A percentile compares a stretch with the other conserved stretches of the same genome.
Conservation (phyloP, 177 flowering plant genomes). For the Vitis hybrid region DNA sequence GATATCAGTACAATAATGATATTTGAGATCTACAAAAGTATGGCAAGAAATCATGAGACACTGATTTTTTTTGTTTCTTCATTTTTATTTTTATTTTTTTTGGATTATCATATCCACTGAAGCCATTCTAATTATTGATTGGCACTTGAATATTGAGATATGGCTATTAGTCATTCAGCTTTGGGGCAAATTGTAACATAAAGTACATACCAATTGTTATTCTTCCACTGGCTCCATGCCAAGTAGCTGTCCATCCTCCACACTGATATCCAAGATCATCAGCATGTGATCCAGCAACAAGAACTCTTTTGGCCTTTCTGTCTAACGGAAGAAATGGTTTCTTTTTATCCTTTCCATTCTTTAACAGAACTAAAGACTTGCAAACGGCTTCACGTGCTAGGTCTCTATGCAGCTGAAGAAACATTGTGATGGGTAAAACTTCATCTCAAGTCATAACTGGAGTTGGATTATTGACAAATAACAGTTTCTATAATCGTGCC, state of each 20-base stretch:
- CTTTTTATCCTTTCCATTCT: conserved; percentile 70
- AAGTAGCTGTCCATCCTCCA: conserved; percentile 83
- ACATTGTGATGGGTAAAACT: not conserved
- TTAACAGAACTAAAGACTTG: conserved; percentile 78
- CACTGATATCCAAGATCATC: conserved; percentile 87
- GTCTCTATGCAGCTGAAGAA: conserved; percentile 69
- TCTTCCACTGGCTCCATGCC: conserved; percentile 73
- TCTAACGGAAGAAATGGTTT: conserved; percentile 73
- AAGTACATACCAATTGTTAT: conserved; percentile 58
- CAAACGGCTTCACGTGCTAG: conserved; percentile 87
- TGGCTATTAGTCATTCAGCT: too few relatives aligned
- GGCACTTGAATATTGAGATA: not conserved
- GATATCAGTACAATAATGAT: too few relatives aligned
- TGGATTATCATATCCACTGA: not conserved
- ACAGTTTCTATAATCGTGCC: too few relatives aligned
- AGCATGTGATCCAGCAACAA: conserved; percentile 80
- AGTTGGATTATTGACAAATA: too few relatives aligned
- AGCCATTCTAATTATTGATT: not conserved
- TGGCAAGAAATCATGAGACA: too few relatives aligned
- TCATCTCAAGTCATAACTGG: too few relatives aligned
- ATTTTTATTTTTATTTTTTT: not conserved
- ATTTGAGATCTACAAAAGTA: too few relatives aligned
- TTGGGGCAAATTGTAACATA: not conserved
- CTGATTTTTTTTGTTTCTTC: too few relatives aligned
- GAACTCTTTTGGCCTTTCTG: conserved; percentile 59